Evolutionary conservation across 2,329 filamentous ascomycete species (phyloP).

Genomic region (Waltergamsia citrina): DNA sequence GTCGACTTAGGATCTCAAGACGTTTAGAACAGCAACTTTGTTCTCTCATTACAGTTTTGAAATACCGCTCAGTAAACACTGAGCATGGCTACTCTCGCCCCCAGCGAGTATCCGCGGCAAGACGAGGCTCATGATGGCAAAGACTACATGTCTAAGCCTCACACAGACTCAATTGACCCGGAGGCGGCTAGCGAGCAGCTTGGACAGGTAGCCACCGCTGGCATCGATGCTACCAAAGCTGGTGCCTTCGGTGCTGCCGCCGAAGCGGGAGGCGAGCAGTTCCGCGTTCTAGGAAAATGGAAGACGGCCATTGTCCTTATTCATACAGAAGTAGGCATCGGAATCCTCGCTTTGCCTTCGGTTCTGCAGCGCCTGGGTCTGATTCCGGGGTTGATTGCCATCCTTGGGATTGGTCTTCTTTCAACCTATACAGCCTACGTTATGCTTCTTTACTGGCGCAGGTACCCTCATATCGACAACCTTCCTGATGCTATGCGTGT

Average conservation of each 20-base stretch:
- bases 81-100: too few species aligned
- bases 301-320: constrained; percentile 21
- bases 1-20: too few species aligned
- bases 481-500: constrained; percentile 59
- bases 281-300: constrained; percentile 22
- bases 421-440: constrained; percentile 48
- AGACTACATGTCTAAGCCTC: too few species aligned
- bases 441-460: constrained; percentile 57
- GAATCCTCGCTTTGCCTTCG: constrained; percentile 60
- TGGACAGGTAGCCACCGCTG: not conserved
- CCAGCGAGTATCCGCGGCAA: too few species aligned
- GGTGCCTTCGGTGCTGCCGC: not conserved
- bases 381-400: constrained; percentile 58
- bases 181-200: too few species aligned
- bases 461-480: constrained; percentile 59
- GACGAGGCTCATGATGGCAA: too few species aligned
- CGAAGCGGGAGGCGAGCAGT: constrained; percentile 14
- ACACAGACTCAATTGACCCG: too few species aligned
- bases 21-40: too few species aligned
- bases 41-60: too few species aligned
- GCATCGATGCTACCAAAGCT: not conserved
- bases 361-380: constrained; percentile 60
- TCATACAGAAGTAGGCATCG: constrained; percentile 23
- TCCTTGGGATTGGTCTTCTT: constrained; percentile 52
- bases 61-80: too few species aligned